These are phyloP conservation scores for Ambrosia hybrid DNA, from an alignment of 140 eudicot species.

Conservation along the genomic window DNA sequence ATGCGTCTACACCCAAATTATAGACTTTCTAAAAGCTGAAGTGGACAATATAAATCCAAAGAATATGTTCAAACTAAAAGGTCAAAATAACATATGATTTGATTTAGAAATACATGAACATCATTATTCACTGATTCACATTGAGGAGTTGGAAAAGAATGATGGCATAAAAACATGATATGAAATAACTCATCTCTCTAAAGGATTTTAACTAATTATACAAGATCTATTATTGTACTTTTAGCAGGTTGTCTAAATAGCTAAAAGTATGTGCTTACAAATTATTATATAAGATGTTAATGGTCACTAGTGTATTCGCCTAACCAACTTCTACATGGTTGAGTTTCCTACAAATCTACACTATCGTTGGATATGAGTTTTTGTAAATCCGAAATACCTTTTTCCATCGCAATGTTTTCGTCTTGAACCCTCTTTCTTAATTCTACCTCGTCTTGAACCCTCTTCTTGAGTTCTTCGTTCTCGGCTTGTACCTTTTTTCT, in stretches of 20 bases:
- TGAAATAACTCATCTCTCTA: not conserved
- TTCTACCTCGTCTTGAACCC: not conserved
- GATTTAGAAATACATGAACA: no score
- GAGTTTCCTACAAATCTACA: slow-evolving; percentile 1
- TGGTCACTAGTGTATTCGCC: not conserved
- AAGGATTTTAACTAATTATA: no score
- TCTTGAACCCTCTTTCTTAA: slow-evolving; percentile 12
- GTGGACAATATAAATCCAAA: no score
- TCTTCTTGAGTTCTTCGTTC: not conserved
- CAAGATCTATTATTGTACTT: not conserved
- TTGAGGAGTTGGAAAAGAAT: not conserved
- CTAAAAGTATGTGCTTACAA: slow-evolving; percentile 1
- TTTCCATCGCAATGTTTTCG: not conserved
- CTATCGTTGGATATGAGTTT: not conserved
- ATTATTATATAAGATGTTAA: not conserved
- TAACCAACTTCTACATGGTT: not conserved
- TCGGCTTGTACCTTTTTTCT: not conserved
- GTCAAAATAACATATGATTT: no score
- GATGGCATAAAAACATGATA: not conserved
- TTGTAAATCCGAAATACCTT: slow-evolving; percentile 6
- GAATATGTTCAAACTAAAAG: no score
- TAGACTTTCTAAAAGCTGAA: no score
- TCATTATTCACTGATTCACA: no score
- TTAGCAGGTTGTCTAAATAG: not conserved
- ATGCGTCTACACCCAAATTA: no score